phyloP scores from a whole-genome alignment of 306 rosid genomes.

The Malus sylvestris region DNA sequence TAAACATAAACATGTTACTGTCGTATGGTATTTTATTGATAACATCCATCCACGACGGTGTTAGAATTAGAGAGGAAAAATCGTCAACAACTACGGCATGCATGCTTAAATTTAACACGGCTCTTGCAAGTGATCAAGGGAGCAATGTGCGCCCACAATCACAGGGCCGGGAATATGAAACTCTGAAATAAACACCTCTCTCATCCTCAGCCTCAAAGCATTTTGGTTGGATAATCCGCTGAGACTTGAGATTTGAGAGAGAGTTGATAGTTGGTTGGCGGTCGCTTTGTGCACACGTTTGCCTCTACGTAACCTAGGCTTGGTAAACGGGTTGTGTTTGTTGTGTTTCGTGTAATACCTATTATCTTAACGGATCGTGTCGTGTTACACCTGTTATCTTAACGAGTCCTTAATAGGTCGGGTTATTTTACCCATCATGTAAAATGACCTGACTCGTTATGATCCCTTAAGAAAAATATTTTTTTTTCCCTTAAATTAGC shows the following conservation, averaged over 20 bases:
- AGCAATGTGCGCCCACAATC: not conserved
- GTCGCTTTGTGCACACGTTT: not conserved
- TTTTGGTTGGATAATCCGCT: not conserved
- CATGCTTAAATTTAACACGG: not conserved
- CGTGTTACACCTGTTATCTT: too few species aligned
- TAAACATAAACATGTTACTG: too few species aligned
- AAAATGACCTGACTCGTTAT: too few species aligned
- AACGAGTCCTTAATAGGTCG: too few species aligned
- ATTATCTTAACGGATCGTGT: too few species aligned
- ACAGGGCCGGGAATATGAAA: not conserved
- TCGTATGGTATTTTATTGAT: too few species aligned
- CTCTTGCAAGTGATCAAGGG: not conserved
- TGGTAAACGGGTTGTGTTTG: too few species aligned
- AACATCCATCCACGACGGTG: not conserved
- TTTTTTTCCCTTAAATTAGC: too few species aligned
- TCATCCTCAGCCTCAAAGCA: not conserved
- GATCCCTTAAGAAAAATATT: too few species aligned
- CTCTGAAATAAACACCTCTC: not conserved
- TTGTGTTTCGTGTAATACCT: too few species aligned
- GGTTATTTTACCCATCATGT: too few species aligned
- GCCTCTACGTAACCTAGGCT: not conserved
- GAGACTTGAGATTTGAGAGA: not conserved
- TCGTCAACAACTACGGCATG: not conserved
- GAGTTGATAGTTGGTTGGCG: not conserved
- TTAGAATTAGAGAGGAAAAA: not conserved